Conservation (phyloP, 2,329 filamentous ascomycete genomes). For the Blastomyces parvus region DNA sequence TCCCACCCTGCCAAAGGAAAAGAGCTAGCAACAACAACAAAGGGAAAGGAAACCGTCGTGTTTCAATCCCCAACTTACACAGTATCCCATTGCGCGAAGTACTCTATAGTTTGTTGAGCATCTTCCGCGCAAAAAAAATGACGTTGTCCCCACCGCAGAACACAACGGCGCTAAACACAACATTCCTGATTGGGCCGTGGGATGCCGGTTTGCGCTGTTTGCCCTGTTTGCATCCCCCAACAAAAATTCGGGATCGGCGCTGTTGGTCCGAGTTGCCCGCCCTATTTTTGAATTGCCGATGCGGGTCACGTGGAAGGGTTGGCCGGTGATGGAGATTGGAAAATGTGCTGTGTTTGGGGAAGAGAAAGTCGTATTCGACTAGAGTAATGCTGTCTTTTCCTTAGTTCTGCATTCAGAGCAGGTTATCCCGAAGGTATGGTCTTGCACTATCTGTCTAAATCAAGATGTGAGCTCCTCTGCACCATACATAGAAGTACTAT, state of each 20-base stretch:
- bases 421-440: no score
- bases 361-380: no score
- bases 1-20: not conserved
- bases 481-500: no score
- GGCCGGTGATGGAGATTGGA: no score
- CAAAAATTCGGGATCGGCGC: not conserved
- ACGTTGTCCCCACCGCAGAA: constrained; percentile 1
- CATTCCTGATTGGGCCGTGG: not conserved
- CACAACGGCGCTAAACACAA: not conserved
- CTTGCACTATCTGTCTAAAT: no score
- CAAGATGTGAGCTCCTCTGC: accelerated
- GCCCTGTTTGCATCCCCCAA: constrained; percentile 10
- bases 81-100: not conserved
- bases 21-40: not conserved
- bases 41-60: not conserved
- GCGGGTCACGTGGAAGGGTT: not conserved
- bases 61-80: not conserved
- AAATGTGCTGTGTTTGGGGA: no score
- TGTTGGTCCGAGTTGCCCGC: not conserved
- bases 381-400: no score
- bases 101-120: not conserved
- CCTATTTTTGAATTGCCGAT: not conserved
- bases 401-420: no score
- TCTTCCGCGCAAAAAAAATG: not conserved
- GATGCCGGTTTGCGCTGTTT: constrained; percentile 3